Conservation (phyloP, 2,329 filamentous ascomycete species). For the Penicillium sp. region DNA sequence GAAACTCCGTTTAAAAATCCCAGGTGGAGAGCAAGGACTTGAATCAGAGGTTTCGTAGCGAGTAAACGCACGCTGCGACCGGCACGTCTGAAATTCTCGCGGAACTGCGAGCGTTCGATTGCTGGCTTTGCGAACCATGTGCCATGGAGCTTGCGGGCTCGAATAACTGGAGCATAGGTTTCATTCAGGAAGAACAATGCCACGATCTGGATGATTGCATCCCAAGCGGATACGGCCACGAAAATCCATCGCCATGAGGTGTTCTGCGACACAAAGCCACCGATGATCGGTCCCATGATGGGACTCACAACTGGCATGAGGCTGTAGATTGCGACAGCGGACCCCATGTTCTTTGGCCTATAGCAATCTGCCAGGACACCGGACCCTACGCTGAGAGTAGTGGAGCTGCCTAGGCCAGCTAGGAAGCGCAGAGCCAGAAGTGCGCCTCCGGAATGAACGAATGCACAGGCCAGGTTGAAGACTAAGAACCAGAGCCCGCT, state of each 20-base stretch:
- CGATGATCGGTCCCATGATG: slow-evolving; percentile 60
- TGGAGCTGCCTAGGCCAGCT: slow-evolving; percentile 54
- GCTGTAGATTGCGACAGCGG: slow-evolving; percentile 13
- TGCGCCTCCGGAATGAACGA: slow-evolving; percentile 47
- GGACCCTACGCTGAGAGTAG: slow-evolving; percentile 40
- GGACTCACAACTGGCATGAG: background rate
- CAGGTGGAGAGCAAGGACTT: slow-evolving; percentile 54
- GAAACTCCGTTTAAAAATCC: slow-evolving; percentile 61
- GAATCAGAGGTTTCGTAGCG: slow-evolving; percentile 59
- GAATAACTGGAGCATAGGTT: slow-evolving; percentile 63
- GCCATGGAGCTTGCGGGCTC: slow-evolving; percentile 39
- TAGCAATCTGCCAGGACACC: slow-evolving; percentile 55
- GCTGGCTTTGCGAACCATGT: background rate
- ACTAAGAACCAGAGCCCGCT: slow-evolving; percentile 52
- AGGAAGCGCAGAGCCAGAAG: slow-evolving; percentile 55
- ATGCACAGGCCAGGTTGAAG: slow-evolving; percentile 54
- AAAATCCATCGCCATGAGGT: slow-evolving; percentile 28
- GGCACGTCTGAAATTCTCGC: slow-evolving; percentile 39
- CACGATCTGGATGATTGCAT: slow-evolving; percentile 58
- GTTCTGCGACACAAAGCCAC: slow-evolving; percentile 59
- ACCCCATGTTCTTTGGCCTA: slow-evolving; percentile 56
- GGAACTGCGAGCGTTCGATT: background rate
- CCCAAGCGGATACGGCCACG: slow-evolving; percentile 61
- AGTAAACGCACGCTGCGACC: slow-evolving; percentile 57
- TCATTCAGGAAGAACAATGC: slow-evolving; percentile 62